Evolutionary conservation across 2,329 filamentous ascomycete genomes (phyloP).

Genomic region (Ampelomyces quisqualis): DNA sequence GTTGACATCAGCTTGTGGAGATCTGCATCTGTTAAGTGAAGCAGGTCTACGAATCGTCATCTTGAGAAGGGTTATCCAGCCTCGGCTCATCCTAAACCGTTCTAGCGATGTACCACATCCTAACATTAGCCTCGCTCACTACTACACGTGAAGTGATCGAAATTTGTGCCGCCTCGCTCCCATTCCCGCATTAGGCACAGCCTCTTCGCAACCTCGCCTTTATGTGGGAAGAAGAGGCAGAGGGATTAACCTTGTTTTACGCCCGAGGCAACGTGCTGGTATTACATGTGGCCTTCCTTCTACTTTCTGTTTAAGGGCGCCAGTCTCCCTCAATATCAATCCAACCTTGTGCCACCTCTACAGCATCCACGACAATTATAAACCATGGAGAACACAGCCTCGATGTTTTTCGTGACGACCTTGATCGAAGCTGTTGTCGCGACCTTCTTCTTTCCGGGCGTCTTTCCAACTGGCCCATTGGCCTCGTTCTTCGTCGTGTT

Average conservation of each 20-base stretch:
- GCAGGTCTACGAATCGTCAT: neutral
- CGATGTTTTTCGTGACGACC: slow-evolving; percentile 18
- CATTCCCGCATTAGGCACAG: neutral
- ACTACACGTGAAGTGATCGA: neutral
- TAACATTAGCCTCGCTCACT: too few relatives aligned
- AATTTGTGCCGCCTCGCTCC: neutral
- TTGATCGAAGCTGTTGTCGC: slow-evolving; percentile 21
- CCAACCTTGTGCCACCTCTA: too few relatives aligned
- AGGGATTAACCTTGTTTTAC: neutral
- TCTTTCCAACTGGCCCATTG: slow-evolving; percentile 17
- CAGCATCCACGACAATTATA: too few relatives aligned
- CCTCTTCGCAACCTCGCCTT: neutral
- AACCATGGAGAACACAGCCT: slow-evolving; percentile 19
- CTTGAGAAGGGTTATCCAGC: neutral
- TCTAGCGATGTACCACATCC: too few relatives aligned
- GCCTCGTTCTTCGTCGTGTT: slow-evolving; percentile 20
- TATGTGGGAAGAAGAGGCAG: neutral
- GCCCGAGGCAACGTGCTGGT: too few relatives aligned
- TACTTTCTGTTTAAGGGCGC: too few relatives aligned
- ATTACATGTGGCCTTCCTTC: too few relatives aligned
- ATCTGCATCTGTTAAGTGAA: too few relatives aligned
- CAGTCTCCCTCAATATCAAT: too few relatives aligned
- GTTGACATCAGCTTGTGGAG: too few relatives aligned
- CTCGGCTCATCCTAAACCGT: neutral
- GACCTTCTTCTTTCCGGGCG: slow-evolving; percentile 22